Evolutionary conservation across 2,329 filamentous ascomycete genomes (phyloP), one percentile per base, ranked within the genome.

Genomic region (Paecilomyces dactylethromorphus): DNA sequence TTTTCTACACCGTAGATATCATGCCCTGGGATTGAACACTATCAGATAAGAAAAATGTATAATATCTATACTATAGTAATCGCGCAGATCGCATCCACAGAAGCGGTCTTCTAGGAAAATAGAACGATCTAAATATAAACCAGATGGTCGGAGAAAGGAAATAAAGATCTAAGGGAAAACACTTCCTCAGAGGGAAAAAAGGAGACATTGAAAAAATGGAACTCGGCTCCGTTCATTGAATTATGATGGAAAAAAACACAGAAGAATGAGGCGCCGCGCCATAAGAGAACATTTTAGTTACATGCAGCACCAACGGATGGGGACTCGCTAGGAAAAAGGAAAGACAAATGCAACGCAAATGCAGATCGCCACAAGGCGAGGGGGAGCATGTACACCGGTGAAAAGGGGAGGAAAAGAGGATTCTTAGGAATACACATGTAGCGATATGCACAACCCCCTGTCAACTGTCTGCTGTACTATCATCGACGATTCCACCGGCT

Each of bases 381-480:
- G 45, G 31, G 21, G 26, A 58, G 55, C 56, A 50, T 60, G 63
- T 59, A 57, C 62, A 70, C 65, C 64, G 60, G 56, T 62, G 60
- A 51, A 57, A 58, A 64, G 63, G 58, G 58, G 8, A 22, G 32
- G 31, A 22, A 54, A 60, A 62, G 62, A 26, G 24, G 24, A 26
- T 26, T 58, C 64, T n/a, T 45, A 45, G 15, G 35, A 45, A n/a
- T 45, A 45, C 35, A 45, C 35, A 45, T 45, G 35, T 45, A 45
- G 35, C 18, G 18, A 45, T 45, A 15, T 6, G 15, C 13, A 45
- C 35, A n/a, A 45, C 18, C 35, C 35, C 35, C 18, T 45, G 15
- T 45, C 35, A n/a, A 45, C 15, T 18, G 18, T n/a, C 35, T n/a
- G 35, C 15, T 45, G 35, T 45, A 45, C 15, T 45, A n/a, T n/a